Conservation (phyloP, 331 rosid genomes). For the Telfairia occidentalis region DNA sequence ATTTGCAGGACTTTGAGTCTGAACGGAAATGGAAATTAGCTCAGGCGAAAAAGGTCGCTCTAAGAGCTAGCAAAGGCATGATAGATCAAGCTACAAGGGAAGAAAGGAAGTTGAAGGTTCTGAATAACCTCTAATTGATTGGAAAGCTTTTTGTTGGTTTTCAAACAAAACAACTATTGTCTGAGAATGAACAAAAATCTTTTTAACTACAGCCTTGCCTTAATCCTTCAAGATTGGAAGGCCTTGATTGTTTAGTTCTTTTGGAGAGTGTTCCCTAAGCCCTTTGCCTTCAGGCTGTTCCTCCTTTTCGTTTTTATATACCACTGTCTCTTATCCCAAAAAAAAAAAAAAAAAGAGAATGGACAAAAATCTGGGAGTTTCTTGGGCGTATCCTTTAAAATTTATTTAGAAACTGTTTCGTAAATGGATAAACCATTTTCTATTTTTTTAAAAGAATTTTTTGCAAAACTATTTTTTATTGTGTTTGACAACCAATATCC, state of each 20-base stretch:
- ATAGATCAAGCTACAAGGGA: slow-evolving; percentile 96
- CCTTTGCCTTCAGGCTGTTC: no score
- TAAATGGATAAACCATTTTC: not conserved
- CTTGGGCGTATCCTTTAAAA: not conserved
- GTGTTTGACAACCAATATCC: not conserved
- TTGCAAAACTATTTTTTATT: not conserved
- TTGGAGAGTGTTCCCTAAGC: no score
- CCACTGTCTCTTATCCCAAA: no score
- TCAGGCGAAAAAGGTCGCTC: slow-evolving; percentile 88
- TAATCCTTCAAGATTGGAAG: no score
- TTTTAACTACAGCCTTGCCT: no score
- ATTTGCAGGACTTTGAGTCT: slow-evolving; percentile 87
- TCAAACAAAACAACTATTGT: not conserved
- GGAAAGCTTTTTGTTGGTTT: slow-evolving; percentile 14
- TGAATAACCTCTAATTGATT: slow-evolving; percentile 21
- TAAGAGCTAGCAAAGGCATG: slow-evolving; percentile 92
- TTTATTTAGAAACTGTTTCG: not conserved
- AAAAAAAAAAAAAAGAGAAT: no score
- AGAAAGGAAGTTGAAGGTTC: slow-evolving; percentile 92
- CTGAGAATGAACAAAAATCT: not conserved
- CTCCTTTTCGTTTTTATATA: no score
- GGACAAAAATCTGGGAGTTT: not conserved
- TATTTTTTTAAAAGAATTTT: not conserved
- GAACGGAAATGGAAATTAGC: slow-evolving; percentile 97
- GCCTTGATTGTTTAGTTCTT: no score